phyloP scores from a whole-genome alignment of 1,284 basidiomycete genomes.

The Moesziomyces parantarcticus region DNA sequence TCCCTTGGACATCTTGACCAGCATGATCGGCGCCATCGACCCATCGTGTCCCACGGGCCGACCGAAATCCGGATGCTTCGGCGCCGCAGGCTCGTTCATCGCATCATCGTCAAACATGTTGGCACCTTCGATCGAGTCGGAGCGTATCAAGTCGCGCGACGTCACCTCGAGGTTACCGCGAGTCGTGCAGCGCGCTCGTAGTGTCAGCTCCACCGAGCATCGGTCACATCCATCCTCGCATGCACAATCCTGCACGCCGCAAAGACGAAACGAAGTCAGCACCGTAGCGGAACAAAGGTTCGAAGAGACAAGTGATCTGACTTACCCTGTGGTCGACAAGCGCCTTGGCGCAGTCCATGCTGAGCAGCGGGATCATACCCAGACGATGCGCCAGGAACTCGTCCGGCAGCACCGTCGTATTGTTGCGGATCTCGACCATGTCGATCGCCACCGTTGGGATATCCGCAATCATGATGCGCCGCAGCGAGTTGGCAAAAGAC shows the following conservation, averaged over 20 bases:
- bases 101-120: conserved; percentile 51
- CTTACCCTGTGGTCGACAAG: conserved; percentile 63
- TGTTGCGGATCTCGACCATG: conserved; percentile 90
- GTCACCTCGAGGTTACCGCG: conserved; percentile 80
- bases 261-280: neutral
- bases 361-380: conserved; percentile 91
- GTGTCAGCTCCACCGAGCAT: conserved; percentile 80
- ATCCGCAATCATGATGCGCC: conserved; percentile 66
- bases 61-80: conserved; percentile 77
- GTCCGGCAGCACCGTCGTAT: conserved; percentile 93
- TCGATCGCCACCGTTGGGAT: conserved; percentile 79
- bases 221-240: conserved; percentile 81
- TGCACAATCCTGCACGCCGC: conserved; percentile 78
- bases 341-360: conserved; percentile 68
- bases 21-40: conserved; percentile 73
- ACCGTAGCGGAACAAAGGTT: neutral
- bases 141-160: conserved; percentile 70
- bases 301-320: neutral
- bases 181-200: conserved; percentile 78
- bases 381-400: conserved; percentile 97
- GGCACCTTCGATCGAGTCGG: conserved; percentile 51
- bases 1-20: conserved; percentile 92
- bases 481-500: conserved; percentile 65
- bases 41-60: conserved; percentile 80
- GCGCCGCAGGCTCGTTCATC: conserved; percentile 44